phyloP scores from a whole-genome alignment of 139 green algal genomes.

The Dunaliella primolecta region DNA sequence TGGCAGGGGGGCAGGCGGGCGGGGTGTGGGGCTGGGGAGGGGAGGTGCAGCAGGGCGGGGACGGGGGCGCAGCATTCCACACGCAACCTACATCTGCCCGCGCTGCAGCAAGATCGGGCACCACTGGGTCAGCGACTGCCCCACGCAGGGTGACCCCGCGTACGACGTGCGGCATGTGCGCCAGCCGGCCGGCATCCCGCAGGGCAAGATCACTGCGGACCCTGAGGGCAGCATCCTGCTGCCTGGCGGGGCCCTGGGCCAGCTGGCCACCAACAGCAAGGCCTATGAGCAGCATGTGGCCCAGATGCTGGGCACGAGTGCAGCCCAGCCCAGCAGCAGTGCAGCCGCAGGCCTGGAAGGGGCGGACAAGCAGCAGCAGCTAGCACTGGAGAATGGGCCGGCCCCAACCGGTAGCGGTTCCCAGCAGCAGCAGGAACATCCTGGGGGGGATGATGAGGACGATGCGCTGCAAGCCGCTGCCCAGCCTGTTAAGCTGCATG shows the following conservation, averaged over 20 bases:
- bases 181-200: conserved; percentile 28
- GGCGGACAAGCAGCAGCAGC: too few relatives aligned
- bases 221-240: conserved; percentile 34
- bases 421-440: too few relatives aligned
- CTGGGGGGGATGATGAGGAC: too few relatives aligned
- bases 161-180: conserved; percentile 17
- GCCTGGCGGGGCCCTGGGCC: conserved; percentile 30
- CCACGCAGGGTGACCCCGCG: conserved; percentile 54
- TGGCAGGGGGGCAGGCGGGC: too few relatives aligned
- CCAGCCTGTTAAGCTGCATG: too few relatives aligned
- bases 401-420: too few relatives aligned
- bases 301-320: background rate
- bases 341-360: too few relatives aligned
- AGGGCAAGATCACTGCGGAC: conserved; percentile 29
- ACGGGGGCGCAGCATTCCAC: conserved; percentile 11
- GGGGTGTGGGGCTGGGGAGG: too few relatives aligned
- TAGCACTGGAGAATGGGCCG: too few relatives aligned
- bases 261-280: conserved; percentile 25
- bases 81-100: conserved; percentile 30
- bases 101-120: conserved; percentile 42
- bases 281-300: background rate
- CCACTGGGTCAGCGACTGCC: conserved; percentile 72
- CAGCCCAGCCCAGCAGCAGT: too few relatives aligned
- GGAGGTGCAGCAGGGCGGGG: conserved; percentile 13
- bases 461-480: too few relatives aligned